phyloP scores from a whole-genome alignment of 116 monocot genomes.

The Trichopus zeylanicus region DNA sequence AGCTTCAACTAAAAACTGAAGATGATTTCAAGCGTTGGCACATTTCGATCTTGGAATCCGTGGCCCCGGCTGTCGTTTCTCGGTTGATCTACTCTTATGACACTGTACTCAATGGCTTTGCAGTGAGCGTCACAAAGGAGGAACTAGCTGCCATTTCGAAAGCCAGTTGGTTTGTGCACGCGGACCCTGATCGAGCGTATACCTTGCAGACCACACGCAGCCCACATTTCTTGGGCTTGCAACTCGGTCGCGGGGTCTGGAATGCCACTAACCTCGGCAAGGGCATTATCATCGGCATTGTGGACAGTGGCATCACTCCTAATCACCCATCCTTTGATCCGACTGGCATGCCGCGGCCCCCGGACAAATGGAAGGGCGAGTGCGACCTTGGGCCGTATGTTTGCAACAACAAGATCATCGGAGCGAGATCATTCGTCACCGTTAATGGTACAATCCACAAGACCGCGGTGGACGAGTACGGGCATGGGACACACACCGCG shows the following conservation, averaged over 20 bases:
- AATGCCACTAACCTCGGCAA: conserved; percentile 13
- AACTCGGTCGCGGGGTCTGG: not conserved
- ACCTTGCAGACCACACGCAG: conserved; percentile 13
- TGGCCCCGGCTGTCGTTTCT: not conserved
- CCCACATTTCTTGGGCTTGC: conserved; percentile 13
- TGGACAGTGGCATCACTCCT: conserved; percentile 28
- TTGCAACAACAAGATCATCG: conserved; percentile 37
- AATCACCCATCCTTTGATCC: conserved; percentile 33
- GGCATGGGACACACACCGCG: conserved; percentile 12
- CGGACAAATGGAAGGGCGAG: conserved; percentile 36
- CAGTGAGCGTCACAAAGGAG: not conserved
- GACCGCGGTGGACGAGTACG: not conserved
- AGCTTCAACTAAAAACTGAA: not conserved
- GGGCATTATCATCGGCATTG: conserved; percentile 34
- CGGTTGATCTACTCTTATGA: not conserved
- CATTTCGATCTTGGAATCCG: not conserved
- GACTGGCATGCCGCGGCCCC: conserved; percentile 20
- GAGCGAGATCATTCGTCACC: conserved; percentile 2
- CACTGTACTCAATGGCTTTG: not conserved
- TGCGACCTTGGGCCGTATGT: conserved; percentile 7
- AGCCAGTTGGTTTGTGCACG: conserved; percentile 4
- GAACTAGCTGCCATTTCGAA: not conserved
- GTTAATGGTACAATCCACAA: not conserved
- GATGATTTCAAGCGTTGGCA: not conserved
- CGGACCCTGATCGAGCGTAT: not conserved